A percentile compares a stretch with the other conserved stretches of the same genome.
Conservation (phyloP, 768 basidiomycete genomes). For the Gloeopeniophorella convolvens region DNA sequence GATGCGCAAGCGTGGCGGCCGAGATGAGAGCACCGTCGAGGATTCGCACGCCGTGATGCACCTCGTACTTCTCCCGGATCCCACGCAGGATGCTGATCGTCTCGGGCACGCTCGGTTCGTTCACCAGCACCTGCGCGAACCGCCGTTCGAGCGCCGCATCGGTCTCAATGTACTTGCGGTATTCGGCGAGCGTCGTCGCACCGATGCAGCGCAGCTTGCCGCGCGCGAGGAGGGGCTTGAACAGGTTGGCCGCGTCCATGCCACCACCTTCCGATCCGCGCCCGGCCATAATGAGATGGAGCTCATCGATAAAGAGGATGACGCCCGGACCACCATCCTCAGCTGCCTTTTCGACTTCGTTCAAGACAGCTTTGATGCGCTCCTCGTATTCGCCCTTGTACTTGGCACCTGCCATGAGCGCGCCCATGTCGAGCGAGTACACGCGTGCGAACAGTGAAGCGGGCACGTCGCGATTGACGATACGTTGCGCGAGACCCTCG, state of each 20-base stretch:
- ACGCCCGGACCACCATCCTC: slow-evolving; percentile 64
- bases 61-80: slow-evolving; percentile 84
- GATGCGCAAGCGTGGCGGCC: slow-evolving; percentile 87
- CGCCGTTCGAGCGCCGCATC: slow-evolving; percentile 87
- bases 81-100: slow-evolving; percentile 93
- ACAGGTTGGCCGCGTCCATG: slow-evolving; percentile 90
- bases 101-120: slow-evolving; percentile 84
- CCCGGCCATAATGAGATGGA: slow-evolving; percentile 92
- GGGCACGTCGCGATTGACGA: slow-evolving; percentile 90
- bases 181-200: slow-evolving; percentile 89
- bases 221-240: slow-evolving; percentile 87
- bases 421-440: slow-evolving; percentile 90
- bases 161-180: slow-evolving; percentile 88
- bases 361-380: slow-evolving; percentile 85
- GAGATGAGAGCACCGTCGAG: slow-evolving; percentile 81
- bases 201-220: slow-evolving; percentile 78
- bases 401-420: slow-evolving; percentile 87
- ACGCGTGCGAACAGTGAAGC: slow-evolving; percentile 64
- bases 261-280: slow-evolving; percentile 76
- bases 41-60: slow-evolving; percentile 87
- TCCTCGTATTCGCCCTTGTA: slow-evolving; percentile 98
- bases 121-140: slow-evolving; percentile 89
- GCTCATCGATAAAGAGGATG: slow-evolving; percentile 92
- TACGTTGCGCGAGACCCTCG: slow-evolving; percentile 93
- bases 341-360: slow-evolving; percentile 86